These are phyloP conservation scores for Canavalia gladiata DNA, from an alignment of 306 rosid genomes.

Conservation along the genomic window DNA sequence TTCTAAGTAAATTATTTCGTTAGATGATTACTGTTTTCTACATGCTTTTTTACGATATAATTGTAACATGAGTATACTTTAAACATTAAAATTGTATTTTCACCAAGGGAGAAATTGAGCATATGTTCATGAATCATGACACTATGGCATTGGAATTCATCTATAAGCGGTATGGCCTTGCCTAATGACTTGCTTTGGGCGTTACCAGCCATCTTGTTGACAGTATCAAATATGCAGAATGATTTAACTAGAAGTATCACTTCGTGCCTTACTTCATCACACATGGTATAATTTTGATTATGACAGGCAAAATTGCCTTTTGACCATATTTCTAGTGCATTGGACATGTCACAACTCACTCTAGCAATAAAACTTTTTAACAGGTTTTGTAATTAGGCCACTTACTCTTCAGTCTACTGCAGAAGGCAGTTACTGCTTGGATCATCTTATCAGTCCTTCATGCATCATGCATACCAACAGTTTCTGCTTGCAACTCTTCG, in stretches of 20 bases:
- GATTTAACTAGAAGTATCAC: background rate
- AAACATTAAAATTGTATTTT: background rate
- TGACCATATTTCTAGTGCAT: background rate
- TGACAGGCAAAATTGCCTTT: background rate
- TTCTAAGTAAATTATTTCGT: background rate
- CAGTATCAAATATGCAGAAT: background rate
- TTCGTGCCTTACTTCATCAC: constrained; percentile 13
- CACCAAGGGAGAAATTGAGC: background rate
- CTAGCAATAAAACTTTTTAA: constrained; percentile 1
- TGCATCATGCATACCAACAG: background rate
- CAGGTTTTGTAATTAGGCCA: constrained; percentile 6
- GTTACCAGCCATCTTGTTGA: constrained; percentile 14
- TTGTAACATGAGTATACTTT: background rate
- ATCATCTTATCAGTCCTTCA: constrained; percentile 8
- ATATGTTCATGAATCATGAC: constrained; percentile 4
- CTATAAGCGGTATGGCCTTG: background rate
- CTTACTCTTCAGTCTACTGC: background rate
- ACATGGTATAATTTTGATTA: background rate
- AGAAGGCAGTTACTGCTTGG: background rate
- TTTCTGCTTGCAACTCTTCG: background rate
- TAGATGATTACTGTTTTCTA: constrained; percentile 24
- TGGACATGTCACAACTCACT: background rate
- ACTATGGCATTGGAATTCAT: background rate
- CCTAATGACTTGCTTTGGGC: constrained; percentile 1
- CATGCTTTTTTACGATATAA: background rate